Evolutionary conservation across 2,329 filamentous ascomycete species (phyloP).

Genomic region (Keithomyces neogunnii): DNA sequence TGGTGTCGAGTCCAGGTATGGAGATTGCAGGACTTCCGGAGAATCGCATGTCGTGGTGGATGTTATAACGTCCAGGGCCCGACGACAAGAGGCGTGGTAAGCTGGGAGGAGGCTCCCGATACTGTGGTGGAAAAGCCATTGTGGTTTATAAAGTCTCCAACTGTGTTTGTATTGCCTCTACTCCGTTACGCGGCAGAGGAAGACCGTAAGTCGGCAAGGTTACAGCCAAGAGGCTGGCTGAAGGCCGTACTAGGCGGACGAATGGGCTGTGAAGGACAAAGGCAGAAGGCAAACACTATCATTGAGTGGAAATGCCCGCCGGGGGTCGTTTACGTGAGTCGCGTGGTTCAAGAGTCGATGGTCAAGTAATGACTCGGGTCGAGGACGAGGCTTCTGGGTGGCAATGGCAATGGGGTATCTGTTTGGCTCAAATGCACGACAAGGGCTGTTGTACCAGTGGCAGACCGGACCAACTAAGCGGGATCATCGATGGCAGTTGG

Average conservation of each 20-base stretch:
- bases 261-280: slow-evolving; percentile 1
- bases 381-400: slow-evolving; percentile 4
- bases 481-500: background rate
- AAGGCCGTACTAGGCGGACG: background rate
- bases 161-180: background rate
- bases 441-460: slow-evolving; percentile 1
- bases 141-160: background rate
- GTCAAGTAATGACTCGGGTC: slow-evolving; percentile 1
- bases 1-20: slow-evolving; percentile 30
- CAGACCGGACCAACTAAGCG: background rate
- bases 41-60: slow-evolving; percentile 23
- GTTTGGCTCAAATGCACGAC: slow-evolving; percentile 1
- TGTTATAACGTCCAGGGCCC: slow-evolving; percentile 19
- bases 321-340: slow-evolving; percentile 2
- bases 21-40: slow-evolving; percentile 29
- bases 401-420: slow-evolving; percentile 1
- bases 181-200: background rate
- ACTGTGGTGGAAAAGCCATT: slow-evolving; percentile 30
- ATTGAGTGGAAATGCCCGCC: background rate
- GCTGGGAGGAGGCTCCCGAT: slow-evolving; percentile 24
- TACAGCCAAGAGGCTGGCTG: slow-evolving; percentile 3
- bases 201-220: background rate
- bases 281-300: slow-evolving; percentile 1
- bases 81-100: slow-evolving; percentile 30
- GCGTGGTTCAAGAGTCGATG: background rate